A percentile compares a stretch with the other conserved stretches of the same genome.
Evolutionary conservation across 192 early-diverging fungal species (phyloP).

Genomic region (Gamsiella multidivaricata): DNA sequence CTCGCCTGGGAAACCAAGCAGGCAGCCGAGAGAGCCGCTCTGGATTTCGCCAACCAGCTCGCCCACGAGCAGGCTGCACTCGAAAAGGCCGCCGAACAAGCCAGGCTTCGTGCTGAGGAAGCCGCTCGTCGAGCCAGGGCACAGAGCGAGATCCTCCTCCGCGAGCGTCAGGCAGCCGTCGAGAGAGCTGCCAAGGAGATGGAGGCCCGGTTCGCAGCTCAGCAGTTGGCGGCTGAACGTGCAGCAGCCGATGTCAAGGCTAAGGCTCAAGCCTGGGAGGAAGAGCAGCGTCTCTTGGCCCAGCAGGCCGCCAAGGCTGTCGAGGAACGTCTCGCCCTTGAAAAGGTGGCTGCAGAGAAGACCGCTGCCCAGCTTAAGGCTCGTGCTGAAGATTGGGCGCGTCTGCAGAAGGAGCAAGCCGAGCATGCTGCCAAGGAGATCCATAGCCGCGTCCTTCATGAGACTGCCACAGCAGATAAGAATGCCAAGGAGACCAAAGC

Average conservation of each 20-base stretch:
- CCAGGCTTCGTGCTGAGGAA: constrained; percentile 26
- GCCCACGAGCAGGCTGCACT: constrained; percentile 15
- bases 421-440: constrained; percentile 16
- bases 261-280: constrained; percentile 34
- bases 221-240: constrained; percentile 27
- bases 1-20: constrained; percentile 47
- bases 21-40: constrained; percentile 26
- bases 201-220: constrained; percentile 20
- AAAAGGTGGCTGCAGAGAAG: constrained; percentile 32
- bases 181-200: constrained; percentile 37
- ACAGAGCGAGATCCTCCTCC: constrained; percentile 28
- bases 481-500: constrained; percentile 30
- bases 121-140: constrained; percentile 34
- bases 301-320: constrained; percentile 35
- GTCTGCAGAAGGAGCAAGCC: constrained; percentile 31
- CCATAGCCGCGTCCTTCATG: constrained; percentile 29
- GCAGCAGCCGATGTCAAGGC: constrained; percentile 23
- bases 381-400: constrained; percentile 28
- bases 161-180: constrained; percentile 30
- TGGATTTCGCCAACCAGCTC: constrained; percentile 38
- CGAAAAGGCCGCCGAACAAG: constrained; percentile 20
- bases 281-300: constrained; percentile 19
- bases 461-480: constrained; percentile 34
- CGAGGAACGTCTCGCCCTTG: constrained; percentile 15
- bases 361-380: constrained; percentile 19